Percentiles rank a stretch among this genome's conserved stretches.
These are phyloP conservation scores for Stipa capillata DNA, from an alignment of 176 grass and related monocot species.

Conservation along the genomic window DNA sequence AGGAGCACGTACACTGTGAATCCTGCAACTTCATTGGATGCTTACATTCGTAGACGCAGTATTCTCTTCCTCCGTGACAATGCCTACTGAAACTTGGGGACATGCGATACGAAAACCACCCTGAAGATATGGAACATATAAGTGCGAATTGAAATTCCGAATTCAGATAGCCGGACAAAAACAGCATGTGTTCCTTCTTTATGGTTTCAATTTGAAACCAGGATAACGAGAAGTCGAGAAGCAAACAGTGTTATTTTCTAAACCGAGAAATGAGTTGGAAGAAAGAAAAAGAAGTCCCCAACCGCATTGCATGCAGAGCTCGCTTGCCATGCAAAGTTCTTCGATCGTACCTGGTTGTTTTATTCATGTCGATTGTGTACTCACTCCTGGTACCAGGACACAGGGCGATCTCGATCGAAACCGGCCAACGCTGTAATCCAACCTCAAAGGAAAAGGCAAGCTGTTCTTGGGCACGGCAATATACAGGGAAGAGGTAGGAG, in stretches of 20 bases:
- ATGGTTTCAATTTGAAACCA: neutral
- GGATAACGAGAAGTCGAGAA: neutral
- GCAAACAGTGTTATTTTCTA: neutral
- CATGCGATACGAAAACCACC: neutral
- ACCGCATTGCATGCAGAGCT: neutral
- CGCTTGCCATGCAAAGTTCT: neutral
- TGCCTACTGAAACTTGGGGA: neutral
- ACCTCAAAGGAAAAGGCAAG: neutral
- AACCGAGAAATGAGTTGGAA: neutral
- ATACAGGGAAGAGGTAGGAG: neutral
- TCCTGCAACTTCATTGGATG: neutral
- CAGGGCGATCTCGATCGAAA: neutral
- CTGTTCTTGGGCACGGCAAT: neutral
- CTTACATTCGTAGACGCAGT: neutral
- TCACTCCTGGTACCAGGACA: neutral
- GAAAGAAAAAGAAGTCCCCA: neutral
- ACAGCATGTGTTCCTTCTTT: neutral
- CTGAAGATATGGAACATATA: neutral
- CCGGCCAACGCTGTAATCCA: neutral
- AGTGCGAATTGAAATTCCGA: neutral
- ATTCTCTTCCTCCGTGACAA: slow-evolving; percentile 17
- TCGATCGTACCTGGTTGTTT: slow-evolving; percentile 3
- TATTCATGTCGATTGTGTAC: neutral
- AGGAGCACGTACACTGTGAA: neutral
- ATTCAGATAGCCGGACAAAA: neutral